Evolutionary conservation across 2,329 filamentous ascomycete genomes (phyloP).

Genomic region (Trematosphaeria pertusa): DNA sequence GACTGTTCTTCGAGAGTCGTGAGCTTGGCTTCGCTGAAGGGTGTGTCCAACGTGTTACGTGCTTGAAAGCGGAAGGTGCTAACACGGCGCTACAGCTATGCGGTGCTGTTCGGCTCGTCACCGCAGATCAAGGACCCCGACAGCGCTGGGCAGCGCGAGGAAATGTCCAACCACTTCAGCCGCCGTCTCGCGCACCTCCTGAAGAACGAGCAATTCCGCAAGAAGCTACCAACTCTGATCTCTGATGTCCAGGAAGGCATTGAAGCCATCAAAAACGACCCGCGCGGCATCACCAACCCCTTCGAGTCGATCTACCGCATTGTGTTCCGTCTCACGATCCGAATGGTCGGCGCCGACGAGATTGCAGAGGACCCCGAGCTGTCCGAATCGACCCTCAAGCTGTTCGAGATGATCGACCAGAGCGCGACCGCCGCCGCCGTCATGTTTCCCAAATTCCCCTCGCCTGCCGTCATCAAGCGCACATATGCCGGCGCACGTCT

Average conservation of each 20-base stretch:
- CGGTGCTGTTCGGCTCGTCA: conserved; percentile 34
- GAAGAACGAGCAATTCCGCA: conserved; percentile 36
- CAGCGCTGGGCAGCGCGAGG: conserved; percentile 17
- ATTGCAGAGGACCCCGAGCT: conserved; percentile 57
- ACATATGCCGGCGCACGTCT: conserved; percentile 56
- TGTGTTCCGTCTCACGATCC: conserved; percentile 65
- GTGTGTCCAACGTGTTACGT: conserved; percentile 31
- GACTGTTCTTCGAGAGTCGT: conserved; percentile 55
- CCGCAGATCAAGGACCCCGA: conserved; percentile 22
- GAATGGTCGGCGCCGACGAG: conserved; percentile 61
- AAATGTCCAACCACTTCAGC: conserved; percentile 27
- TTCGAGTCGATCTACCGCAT: conserved; percentile 62
- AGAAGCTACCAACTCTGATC: conserved; percentile 52
- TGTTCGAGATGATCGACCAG: conserved; percentile 58
- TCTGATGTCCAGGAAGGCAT: conserved; percentile 49
- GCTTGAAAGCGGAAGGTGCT: not conserved
- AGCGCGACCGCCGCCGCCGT: conserved; percentile 54
- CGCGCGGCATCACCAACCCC: conserved; percentile 55
- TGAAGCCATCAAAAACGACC: conserved; percentile 45
- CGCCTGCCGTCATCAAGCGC: conserved; percentile 52
- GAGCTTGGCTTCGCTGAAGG: conserved; percentile 55
- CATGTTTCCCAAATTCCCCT: conserved; percentile 62
- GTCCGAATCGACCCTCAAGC: conserved; percentile 51
- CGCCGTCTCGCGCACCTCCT: conserved; percentile 28
- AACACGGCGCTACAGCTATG: conserved; percentile 23